Evolutionary conservation across 176 grass and related monocot genomes (phyloP), one percentile per base, ranked within the genome.

Genomic region (Puya raimondii): DNA sequence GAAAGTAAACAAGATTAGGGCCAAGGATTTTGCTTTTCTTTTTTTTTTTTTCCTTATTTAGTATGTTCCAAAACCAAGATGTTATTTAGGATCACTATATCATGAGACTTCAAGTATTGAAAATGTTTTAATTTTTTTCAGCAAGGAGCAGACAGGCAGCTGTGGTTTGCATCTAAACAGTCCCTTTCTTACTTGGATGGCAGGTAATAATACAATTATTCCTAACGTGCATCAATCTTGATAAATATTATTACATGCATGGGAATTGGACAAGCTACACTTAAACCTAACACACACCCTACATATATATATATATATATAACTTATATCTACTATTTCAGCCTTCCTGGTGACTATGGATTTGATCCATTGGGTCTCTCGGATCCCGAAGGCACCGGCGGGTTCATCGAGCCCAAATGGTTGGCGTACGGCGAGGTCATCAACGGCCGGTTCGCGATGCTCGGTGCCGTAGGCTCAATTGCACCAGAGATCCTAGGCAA

Each of bases 131-230:
- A 11, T 61, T 51, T 50, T 11, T 47, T 78, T 22, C 94, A 97
- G 89, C 94, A 97, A 97, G 79, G 81, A 48, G 79, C 79, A 48
- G 69, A 92, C 77, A 88, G 94, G 71, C 94, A 92, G 82, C 82
- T 97, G 18, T 97, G 84, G 94, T 97, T 97, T 65, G 94, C 94
- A 12, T 97, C 94, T 80, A 97, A 88, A 75, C 94, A 97, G 63
- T 97, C 89, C 33, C 87, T 97, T 71, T 67, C 68, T 64, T 97
- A 97, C 82, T 76, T 97, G 8, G 87, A 92, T 65, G 94, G 94
- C 77, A 86, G 86, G 94, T 97, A 82, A 71, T 84, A 21, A 49
- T n/a, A 33, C 5, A 57, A 3, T 56, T 56, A 56, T 56, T 56
- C 12, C 5, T 59, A 59, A 59, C 21, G 9, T 2, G 2, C 16